Conservation (phyloP, 495 filamentous ascomycete species). For the Wilcoxina mikolae region DNA sequence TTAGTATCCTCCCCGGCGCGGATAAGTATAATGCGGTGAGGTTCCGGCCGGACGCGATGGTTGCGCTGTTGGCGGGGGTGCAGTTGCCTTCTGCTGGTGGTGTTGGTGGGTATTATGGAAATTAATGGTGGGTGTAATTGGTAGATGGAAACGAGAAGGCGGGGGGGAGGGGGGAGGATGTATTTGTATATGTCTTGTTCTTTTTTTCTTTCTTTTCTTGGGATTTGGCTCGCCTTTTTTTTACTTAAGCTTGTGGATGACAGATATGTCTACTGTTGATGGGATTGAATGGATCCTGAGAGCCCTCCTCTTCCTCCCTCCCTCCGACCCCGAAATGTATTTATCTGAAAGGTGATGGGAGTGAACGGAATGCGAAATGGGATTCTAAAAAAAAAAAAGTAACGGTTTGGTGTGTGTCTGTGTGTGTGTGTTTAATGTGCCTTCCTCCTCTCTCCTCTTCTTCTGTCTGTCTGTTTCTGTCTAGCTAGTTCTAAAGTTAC, state of each 20-base stretch:
- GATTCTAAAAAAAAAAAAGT: neutral
- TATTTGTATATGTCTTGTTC: neutral
- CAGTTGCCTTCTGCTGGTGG: neutral
- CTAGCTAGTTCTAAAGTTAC: too few relatives aligned
- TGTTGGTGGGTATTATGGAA: neutral
- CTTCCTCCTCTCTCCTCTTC: neutral
- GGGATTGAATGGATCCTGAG: too few relatives aligned
- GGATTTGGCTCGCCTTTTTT: neutral
- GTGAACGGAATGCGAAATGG: neutral
- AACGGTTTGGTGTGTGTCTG: neutral
- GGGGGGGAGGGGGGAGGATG: too few relatives aligned
- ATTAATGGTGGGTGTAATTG: too few relatives aligned
- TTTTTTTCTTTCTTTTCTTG: neutral
- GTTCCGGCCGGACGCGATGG: constrained; percentile 56
- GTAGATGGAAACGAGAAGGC: neutral
- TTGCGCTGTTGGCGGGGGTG: constrained; percentile 43
- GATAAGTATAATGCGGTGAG: constrained; percentile 51
- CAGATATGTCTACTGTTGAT: too few relatives aligned
- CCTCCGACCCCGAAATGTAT: too few relatives aligned
- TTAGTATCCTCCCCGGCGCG: constrained; percentile 67
- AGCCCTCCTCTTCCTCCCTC: too few relatives aligned
- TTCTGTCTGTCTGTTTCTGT: neutral
- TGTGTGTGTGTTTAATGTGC: neutral
- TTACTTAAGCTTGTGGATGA: too few relatives aligned
- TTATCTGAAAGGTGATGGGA: too few relatives aligned